phyloP scores from a whole-genome alignment of 2,329 filamentous ascomycete genomes.

The Lachnellula arida region DNA sequence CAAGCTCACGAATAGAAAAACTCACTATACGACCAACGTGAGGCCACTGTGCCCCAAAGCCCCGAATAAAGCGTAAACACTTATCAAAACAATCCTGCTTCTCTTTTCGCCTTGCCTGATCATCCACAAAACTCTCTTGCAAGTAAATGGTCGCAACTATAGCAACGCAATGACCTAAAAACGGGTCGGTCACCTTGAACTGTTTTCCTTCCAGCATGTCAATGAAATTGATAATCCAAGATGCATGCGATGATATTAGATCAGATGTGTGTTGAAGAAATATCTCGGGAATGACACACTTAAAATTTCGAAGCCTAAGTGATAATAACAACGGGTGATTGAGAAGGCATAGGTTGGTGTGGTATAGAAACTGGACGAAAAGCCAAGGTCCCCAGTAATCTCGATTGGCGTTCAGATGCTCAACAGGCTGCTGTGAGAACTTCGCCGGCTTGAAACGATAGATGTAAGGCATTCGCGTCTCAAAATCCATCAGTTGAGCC shows the following conservation, averaged over 20 bases:
- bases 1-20: background rate
- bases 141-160: slow-evolving; percentile 50
- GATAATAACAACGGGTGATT: slow-evolving; percentile 52
- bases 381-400: slow-evolving; percentile 52
- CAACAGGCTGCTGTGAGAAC: slow-evolving; percentile 38
- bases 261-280: slow-evolving; percentile 51
- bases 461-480: slow-evolving; percentile 45
- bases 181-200: slow-evolving; percentile 43
- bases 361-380: slow-evolving; percentile 48
- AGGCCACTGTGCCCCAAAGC: slow-evolving; percentile 41
- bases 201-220: slow-evolving; percentile 41
- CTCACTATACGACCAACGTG: slow-evolving; percentile 41
- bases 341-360: slow-evolving; percentile 47
- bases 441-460: slow-evolving; percentile 47
- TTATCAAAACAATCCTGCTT: slow-evolving; percentile 41
- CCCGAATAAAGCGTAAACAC: slow-evolving; percentile 40
- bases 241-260: slow-evolving; percentile 45
- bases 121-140: slow-evolving; percentile 46
- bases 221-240: slow-evolving; percentile 50
- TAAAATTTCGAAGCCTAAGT: slow-evolving; percentile 47
- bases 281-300: slow-evolving; percentile 47
- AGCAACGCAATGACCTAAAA: slow-evolving; percentile 45
- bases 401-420: slow-evolving; percentile 40
- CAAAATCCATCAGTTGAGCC: slow-evolving; percentile 46
- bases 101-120: slow-evolving; percentile 33